These are phyloP conservation scores for Backusella circina DNA, from an alignment of 192 early-diverging fungal genomes.

Conservation along the genomic window DNA sequence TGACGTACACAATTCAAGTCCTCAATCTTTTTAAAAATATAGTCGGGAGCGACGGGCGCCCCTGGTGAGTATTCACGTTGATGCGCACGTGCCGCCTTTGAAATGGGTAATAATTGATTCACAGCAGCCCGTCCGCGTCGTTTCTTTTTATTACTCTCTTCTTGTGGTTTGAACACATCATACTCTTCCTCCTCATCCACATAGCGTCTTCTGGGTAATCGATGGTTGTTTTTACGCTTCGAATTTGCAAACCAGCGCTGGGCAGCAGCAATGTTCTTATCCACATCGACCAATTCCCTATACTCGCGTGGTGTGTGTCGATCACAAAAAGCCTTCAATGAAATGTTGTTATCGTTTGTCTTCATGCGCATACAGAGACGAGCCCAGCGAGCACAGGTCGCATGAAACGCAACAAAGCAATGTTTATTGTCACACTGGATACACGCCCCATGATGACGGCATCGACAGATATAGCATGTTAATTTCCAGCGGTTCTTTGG, in stretches of 20 bases:
- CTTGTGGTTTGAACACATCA: background rate
- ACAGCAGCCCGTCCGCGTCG: background rate
- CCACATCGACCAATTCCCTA: constrained; percentile 45
- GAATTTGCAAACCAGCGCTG: constrained; percentile 25
- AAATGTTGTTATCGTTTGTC: constrained; percentile 42
- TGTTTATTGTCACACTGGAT: constrained; percentile 93
- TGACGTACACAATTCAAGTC: constrained; percentile 22
- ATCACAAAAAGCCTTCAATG: constrained; percentile 82
- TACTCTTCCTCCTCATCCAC: constrained; percentile 33
- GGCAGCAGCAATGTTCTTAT: constrained; percentile 25
- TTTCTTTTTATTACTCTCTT: constrained; percentile 5
- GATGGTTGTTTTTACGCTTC: background rate
- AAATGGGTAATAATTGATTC: constrained; percentile 30
- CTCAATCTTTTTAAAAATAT: constrained; percentile 49
- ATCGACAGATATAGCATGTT: constrained; percentile 84
- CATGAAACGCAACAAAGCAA: constrained; percentile 92
- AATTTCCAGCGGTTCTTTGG: constrained; percentile 87
- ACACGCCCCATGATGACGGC: constrained; percentile 73
- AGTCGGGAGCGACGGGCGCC: constrained; percentile 60
- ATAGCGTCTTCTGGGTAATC: constrained; percentile 26
- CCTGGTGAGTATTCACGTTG: constrained; percentile 60
- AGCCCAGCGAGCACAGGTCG: constrained; percentile 87
- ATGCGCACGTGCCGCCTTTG: constrained; percentile 55
- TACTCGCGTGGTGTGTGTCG: constrained; percentile 79
- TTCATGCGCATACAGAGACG: constrained; percentile 86